Evolutionary conservation across 2,329 filamentous ascomycete genomes (phyloP), one percentile per base, ranked within the genome.

Genomic region (Zymoseptoria tritici): DNA sequence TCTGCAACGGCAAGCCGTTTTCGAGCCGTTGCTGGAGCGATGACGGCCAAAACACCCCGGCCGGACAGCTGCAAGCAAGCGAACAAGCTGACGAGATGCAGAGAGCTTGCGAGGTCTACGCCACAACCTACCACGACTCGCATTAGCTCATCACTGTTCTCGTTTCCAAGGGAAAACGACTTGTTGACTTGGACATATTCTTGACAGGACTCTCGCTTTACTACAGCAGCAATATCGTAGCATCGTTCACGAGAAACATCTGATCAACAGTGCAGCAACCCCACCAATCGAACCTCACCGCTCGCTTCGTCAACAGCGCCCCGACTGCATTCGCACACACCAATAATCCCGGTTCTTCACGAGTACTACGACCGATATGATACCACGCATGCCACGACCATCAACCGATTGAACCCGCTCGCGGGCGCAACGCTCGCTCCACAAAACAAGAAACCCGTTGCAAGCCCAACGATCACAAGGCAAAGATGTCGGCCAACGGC

Each of bases 401-500:
- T 16, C 36, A 16, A 11, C 4, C 16, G 5, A 46, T 11, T 46
- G 36, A 46, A 46, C 13, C 36, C 36, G 36, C 36, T n/a, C 16
- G 36, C 36, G 36, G 5, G 36, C 36, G 36, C 36, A 46, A 46
- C 36, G 36, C 13, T 46, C 36, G 36, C 36, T 46, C 36, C 36
- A 46, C 36, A 46, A 46, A 16, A 46, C 6, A 46, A 46, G 36
- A 7, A 46, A 16, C 36, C 16, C 36, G 36, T 46, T 46, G 36
- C 13, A 46, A 5, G 36, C 36, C 36, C 13, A 46, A n/a, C 36
- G 36, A n/a, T 46, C 36, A 16, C 36, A 46, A 46, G 36, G 6
- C 36, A 46, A 46, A 46, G 26, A 73, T 71, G 70, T 69, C 68
- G 58, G 60, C 65, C 49, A 62, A 65, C 59, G 60, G 60, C 56